phyloP scores from a whole-genome alignment of 2,329 filamentous ascomycete genomes.

The Fusarium torulosum region DNA sequence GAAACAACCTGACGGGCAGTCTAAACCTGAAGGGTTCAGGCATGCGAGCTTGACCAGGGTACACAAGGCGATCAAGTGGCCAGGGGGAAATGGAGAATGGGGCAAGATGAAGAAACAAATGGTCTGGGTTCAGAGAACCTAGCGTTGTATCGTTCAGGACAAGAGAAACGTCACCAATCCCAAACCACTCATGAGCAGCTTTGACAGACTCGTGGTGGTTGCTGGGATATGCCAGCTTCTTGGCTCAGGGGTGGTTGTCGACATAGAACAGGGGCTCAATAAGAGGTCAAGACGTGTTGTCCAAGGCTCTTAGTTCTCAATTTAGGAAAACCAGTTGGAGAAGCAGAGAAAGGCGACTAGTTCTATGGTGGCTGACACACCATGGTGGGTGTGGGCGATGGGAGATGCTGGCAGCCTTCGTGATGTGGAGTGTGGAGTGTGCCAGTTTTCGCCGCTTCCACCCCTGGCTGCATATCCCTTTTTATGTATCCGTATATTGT shows the following conservation, averaged over 20 bases:
- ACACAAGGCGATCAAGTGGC: conserved; percentile 49
- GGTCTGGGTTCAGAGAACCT: conserved; percentile 40
- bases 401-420: conserved; percentile 22
- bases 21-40: conserved; percentile 48
- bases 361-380: conserved; percentile 36
- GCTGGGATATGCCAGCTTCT: conserved; percentile 43
- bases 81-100: conserved; percentile 42
- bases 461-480: conserved; percentile 33
- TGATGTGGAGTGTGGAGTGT: conserved; percentile 34
- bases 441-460: conserved; percentile 36
- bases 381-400: conserved; percentile 41
- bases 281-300: conserved; percentile 42
- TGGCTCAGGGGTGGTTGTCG: conserved; percentile 44
- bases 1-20: conserved; percentile 49
- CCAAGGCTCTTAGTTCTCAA: conserved; percentile 46
- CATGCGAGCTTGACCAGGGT: conserved; percentile 50
- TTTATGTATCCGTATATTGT: conserved; percentile 21
- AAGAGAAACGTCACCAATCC: conserved; percentile 47
- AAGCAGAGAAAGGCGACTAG: conserved; percentile 31
- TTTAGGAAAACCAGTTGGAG: conserved; percentile 45
- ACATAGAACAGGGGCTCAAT: conserved; percentile 46
- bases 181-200: conserved; percentile 40
- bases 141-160: conserved; percentile 44
- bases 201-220: conserved; percentile 48
- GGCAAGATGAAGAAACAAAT: conserved; percentile 49